Evolutionary conservation across 2,329 filamentous ascomycete genomes (phyloP).

Genomic region (Trichoderma brevicompactum): DNA sequence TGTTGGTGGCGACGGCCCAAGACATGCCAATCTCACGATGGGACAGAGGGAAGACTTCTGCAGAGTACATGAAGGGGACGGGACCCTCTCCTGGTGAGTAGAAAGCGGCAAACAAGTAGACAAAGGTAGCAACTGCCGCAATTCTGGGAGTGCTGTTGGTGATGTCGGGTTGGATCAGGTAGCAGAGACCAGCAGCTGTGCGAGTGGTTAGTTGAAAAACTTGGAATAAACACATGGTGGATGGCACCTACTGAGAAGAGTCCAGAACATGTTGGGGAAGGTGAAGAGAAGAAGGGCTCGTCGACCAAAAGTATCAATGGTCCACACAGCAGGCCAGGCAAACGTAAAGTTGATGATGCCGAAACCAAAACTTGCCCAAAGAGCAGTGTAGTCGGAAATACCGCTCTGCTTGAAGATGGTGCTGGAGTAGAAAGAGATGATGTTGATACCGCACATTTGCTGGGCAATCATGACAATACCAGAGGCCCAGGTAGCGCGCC

Average conservation of each 20-base stretch:
- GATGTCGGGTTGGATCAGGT: conserved; percentile 38
- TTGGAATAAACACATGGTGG: not conserved
- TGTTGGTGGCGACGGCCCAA: conserved; percentile 56
- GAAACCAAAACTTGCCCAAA: conserved; percentile 51
- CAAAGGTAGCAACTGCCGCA: conserved; percentile 60
- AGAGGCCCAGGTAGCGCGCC: conserved; percentile 67
- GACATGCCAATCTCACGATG: conserved; percentile 71
- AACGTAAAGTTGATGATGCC: conserved; percentile 65
- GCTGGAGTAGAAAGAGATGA: conserved; percentile 55
- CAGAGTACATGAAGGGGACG: conserved; percentile 66
- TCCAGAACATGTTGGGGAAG: conserved; percentile 68
- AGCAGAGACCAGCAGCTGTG: conserved; percentile 43
- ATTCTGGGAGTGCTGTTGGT: conserved; percentile 50
- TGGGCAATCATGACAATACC: conserved; percentile 70
- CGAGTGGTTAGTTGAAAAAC: conserved; percentile 2
- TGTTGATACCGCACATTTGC: conserved; percentile 63
- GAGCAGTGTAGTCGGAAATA: conserved; percentile 44
- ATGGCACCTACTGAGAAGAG: conserved; percentile 47
- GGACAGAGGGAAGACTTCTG: conserved; percentile 68
- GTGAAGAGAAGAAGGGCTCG: conserved; percentile 64
- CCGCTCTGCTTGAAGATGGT: conserved; percentile 52
- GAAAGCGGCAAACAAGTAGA: conserved; percentile 66
- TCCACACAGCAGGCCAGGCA: conserved; percentile 65
- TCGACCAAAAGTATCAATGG: conserved; percentile 67
- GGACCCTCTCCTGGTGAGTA: conserved; percentile 68